These are phyloP conservation scores for Dryadomyces quercivorus DNA, from an alignment of 2,329 filamentous ascomycete genomes.

Conservation along the genomic window DNA sequence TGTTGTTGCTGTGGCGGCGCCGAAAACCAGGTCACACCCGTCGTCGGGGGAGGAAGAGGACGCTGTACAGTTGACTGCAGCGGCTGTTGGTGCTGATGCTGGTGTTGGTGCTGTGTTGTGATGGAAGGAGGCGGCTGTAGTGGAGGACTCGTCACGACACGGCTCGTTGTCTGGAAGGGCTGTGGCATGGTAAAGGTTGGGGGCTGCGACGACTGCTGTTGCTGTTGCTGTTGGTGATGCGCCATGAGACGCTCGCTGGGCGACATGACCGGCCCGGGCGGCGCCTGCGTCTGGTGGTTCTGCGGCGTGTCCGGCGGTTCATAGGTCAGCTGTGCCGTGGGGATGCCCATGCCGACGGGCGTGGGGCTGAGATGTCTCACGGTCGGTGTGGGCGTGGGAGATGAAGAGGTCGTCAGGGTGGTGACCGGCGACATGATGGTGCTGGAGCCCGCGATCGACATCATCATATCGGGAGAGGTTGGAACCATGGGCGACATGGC, in stretches of 20 bases:
- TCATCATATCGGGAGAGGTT: conserved; percentile 32
- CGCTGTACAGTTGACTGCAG: not conserved
- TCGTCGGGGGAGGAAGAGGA: conserved; percentile 17
- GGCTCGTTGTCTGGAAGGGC: not conserved
- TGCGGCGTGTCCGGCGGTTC: conserved; percentile 12
- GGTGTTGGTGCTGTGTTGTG: not conserved
- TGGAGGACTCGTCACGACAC: not conserved
- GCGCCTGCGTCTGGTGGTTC: conserved; percentile 13
- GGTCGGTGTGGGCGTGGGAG: conserved; percentile 22
- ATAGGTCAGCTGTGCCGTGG: conserved; percentile 9
- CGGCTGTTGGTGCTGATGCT: conserved; percentile 1
- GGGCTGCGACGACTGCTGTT: not conserved
- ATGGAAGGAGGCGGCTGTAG: not conserved
- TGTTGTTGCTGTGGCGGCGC: conserved; percentile 18
- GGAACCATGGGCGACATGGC: conserved; percentile 18
- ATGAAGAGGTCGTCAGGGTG: conserved; percentile 11
- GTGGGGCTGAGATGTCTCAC: conserved; percentile 18
- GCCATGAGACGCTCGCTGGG: not conserved
- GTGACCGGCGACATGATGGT: conserved; percentile 25
- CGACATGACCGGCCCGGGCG: not conserved
- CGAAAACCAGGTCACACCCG: conserved; percentile 36
- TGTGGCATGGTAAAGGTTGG: not conserved
- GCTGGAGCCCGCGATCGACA: conserved; percentile 17
- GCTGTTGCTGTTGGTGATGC: not conserved
- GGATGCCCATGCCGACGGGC: conserved; percentile 8